phyloP scores from a whole-genome alignment of 495 filamentous ascomycete genomes.

The Hypoxylon trugodes region DNA sequence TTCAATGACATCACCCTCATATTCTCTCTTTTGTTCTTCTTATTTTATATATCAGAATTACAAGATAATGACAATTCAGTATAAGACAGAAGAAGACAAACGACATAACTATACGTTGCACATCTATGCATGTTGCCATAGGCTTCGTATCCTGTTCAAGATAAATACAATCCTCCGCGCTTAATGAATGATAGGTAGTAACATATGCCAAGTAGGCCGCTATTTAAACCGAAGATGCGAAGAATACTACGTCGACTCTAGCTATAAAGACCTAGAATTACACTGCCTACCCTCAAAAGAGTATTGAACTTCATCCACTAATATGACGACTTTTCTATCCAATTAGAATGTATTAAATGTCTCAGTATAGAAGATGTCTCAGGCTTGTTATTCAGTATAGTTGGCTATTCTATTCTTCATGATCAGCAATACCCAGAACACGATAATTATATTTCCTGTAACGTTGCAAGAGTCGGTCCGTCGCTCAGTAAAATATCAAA shows the following conservation, averaged over 20 bases:
- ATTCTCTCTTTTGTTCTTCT: no score
- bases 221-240: neutral
- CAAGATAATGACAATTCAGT: no score
- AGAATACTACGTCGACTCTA: constrained; percentile 6
- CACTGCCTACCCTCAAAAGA: neutral
- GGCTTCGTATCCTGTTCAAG: neutral
- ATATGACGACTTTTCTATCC: neutral
- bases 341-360: constrained; percentile 16
- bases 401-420: neutral
- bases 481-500: neutral
- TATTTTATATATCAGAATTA: no score
- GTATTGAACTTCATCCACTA: neutral
- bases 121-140: neutral
- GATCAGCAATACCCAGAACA: neutral
- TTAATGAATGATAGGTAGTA: neutral
- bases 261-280: neutral
- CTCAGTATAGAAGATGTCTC: constrained; percentile 3
- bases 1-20: neutral
- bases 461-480: neutral
- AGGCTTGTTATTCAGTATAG: neutral
- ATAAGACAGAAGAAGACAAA: no score
- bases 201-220: constrained; percentile 1
- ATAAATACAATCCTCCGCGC: neutral
- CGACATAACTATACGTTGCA: no score
- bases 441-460: neutral